Evolutionary conservation across 208 protist species (phyloP).

Genomic region (Acanthamoeba lenticulata): DNA sequence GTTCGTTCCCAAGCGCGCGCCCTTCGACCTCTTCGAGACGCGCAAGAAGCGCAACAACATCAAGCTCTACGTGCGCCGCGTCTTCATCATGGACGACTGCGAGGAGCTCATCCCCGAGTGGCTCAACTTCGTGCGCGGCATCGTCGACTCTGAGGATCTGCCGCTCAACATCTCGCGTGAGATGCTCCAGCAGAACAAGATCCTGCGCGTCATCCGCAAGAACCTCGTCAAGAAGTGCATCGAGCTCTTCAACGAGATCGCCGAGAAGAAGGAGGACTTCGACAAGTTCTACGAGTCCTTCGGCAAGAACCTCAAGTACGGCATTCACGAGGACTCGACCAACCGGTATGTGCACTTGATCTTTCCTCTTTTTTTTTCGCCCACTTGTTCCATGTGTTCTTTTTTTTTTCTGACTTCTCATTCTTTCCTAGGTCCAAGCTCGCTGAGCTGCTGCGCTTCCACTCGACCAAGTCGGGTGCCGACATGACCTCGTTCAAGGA

Average conservation of each 20-base stretch:
- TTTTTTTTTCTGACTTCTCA: neutral
- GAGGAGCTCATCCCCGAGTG: slow-evolving; percentile 98
- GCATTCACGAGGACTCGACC: slow-evolving; percentile 96
- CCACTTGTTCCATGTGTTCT: too few species aligned
- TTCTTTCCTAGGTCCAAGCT: slow-evolving; percentile 87
- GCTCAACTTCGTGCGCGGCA: slow-evolving; percentile 96
- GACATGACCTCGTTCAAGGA: slow-evolving; percentile 95
- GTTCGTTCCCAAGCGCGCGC: slow-evolving; percentile 95
- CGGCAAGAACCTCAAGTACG: slow-evolving; percentile 98
- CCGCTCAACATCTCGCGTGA: slow-evolving; percentile 99
- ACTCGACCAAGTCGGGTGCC: slow-evolving; percentile 93
- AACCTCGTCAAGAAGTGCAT: slow-evolving; percentile 98
- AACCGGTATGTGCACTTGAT: slow-evolving; percentile 89
- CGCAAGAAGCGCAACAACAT: slow-evolving; percentile 99
- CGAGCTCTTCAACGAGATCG: slow-evolving; percentile 96
- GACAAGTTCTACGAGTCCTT: slow-evolving; percentile 99
- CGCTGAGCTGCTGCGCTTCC: slow-evolving; percentile 94
- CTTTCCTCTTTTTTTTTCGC: too few species aligned
- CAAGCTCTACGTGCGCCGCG: slow-evolving; percentile 96
- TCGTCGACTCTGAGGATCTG: slow-evolving; percentile 98
- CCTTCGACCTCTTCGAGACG: slow-evolving; percentile 98
- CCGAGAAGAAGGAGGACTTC: slow-evolving; percentile 98
- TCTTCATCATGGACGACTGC: slow-evolving; percentile 99
- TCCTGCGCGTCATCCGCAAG: slow-evolving; percentile 98
- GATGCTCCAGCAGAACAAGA: slow-evolving; percentile 98